These are phyloP conservation scores for Raffaelea albimanens DNA, from an alignment of 2,329 filamentous ascomycete genomes.

Conservation along the genomic window DNA sequence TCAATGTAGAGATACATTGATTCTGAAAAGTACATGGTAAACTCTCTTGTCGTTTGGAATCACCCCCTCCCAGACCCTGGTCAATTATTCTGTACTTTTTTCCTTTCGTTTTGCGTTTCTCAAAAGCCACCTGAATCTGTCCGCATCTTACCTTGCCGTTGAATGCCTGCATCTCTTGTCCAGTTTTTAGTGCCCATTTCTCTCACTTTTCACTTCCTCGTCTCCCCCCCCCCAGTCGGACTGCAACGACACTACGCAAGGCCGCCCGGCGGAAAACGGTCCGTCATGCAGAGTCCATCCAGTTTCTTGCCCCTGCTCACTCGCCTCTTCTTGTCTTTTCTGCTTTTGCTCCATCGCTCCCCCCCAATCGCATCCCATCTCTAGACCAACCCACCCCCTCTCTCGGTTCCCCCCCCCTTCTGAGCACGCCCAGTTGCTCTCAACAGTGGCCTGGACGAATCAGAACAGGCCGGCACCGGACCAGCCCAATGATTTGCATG, in stretches of 20 bases:
- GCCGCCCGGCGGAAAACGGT: slow-evolving; percentile 9
- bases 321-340: neutral
- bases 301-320: neutral
- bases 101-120: neutral
- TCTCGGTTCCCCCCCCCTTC: neutral
- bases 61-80: too few species aligned
- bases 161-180: too few species aligned
- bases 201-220: too few species aligned
- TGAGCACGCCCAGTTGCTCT: neutral
- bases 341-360: neutral
- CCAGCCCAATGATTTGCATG: slow-evolving; percentile 10
- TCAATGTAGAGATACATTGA: slow-evolving; percentile 1
- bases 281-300: slow-evolving; percentile 11
- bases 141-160: too few species aligned
- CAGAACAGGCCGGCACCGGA: slow-evolving; percentile 1
- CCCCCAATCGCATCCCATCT: too few species aligned
- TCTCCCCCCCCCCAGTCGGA: neutral
- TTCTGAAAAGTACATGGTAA: too few species aligned
- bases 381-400: too few species aligned
- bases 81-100: too few species aligned
- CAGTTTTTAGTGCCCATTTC: too few species aligned
- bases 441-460: slow-evolving; percentile 5
- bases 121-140: too few species aligned
- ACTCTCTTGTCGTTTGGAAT: too few species aligned
- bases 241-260: slow-evolving; percentile 1